Conservation (phyloP, 2,329 filamentous ascomycete genomes). For the Davidsoniella virescens region DNA sequence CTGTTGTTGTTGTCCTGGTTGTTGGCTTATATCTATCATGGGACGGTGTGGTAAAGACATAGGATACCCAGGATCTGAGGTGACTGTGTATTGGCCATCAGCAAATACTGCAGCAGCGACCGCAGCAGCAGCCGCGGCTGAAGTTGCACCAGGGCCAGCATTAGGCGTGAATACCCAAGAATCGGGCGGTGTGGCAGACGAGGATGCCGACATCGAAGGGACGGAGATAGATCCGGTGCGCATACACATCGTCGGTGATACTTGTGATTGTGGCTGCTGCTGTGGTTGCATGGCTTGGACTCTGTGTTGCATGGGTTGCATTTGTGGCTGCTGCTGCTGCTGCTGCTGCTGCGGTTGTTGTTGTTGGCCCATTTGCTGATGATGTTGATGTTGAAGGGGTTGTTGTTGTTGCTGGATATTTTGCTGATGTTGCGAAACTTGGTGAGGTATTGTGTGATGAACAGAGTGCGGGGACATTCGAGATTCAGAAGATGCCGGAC, state of each 20-base stretch:
- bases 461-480: slow-evolving; percentile 9
- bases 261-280: not conserved
- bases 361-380: not conserved
- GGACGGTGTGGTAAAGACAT: slow-evolving; percentile 7
- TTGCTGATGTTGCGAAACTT: not conserved
- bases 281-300: not conserved
- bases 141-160: no score
- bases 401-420: not conserved
- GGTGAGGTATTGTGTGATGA: not conserved
- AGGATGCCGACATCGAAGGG: slow-evolving; percentile 1
- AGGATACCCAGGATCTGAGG: not conserved
- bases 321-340: slow-evolving; percentile 4
- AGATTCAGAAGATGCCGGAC: slow-evolving; percentile 10
- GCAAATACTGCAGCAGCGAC: not conserved
- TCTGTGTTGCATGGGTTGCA: not conserved
- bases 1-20: not conserved
- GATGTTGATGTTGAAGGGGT: not conserved
- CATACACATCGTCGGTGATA: no score
- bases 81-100: slow-evolving; percentile 1
- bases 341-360: slow-evolving; percentile 1
- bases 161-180: slow-evolving; percentile 3
- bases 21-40: not conserved
- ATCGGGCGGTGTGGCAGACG: slow-evolving; percentile 4
- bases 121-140: not conserved
- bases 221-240: not conserved